These are phyloP conservation scores for Paramecium biaurelia DNA, from an alignment of 73 alveolate species.

Conservation along the genomic window DNA sequence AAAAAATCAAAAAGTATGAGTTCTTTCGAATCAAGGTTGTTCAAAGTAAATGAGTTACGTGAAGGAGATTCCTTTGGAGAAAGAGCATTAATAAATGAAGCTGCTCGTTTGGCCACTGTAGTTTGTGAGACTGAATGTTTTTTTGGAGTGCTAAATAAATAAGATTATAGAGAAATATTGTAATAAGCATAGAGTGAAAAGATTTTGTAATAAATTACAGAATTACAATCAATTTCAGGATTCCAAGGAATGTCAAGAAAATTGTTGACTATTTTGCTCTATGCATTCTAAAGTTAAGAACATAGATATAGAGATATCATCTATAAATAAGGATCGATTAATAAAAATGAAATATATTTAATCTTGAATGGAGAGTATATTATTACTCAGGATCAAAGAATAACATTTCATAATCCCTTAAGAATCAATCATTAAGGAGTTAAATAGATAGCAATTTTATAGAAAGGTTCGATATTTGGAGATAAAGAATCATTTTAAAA, in stretches of 20 bases:
- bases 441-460: background rate
- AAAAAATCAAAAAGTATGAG: background rate
- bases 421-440: background rate
- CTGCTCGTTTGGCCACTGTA: constrained; percentile 61
- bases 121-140: constrained; percentile 53
- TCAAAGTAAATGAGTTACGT: constrained; percentile 36
- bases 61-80: constrained; percentile 62
- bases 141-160: constrained; percentile 48
- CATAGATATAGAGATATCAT: background rate
- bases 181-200: background rate
- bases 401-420: background rate
- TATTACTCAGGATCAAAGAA: background rate
- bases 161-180: constrained; percentile 29
- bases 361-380: constrained; percentile 19
- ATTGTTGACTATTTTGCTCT: background rate
- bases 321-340: background rate
- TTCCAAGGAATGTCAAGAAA: background rate
- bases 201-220: background rate
- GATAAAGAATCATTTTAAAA: background rate
- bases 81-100: constrained; percentile 61
- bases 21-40: background rate
- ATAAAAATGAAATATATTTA: background rate
- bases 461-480: constrained; percentile 6
- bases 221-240: background rate
- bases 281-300: background rate